phyloP scores from a whole-genome alignment of 768 basidiomycete species.

The Trametes cingulata region DNA sequence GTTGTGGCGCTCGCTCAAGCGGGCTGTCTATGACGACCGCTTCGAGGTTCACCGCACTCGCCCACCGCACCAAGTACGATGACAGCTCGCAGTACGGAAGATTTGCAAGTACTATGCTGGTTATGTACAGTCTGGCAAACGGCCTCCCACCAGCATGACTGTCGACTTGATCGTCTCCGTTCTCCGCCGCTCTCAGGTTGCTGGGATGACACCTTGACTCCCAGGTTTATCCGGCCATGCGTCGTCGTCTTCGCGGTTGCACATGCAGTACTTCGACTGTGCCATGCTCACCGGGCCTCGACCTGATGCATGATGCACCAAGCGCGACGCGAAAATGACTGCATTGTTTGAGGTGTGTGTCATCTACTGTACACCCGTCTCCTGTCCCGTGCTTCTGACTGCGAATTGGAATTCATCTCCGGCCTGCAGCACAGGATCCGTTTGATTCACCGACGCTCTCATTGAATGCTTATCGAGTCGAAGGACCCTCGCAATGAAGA shows the following conservation, averaged over 20 bases:
- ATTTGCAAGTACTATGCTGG: neutral
- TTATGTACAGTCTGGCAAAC: neutral
- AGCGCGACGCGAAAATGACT: no score
- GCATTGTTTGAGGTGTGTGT: no score
- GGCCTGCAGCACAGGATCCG: no score
- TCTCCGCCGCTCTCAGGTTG: conserved; percentile 8
- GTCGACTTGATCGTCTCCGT: conserved; percentile 12
- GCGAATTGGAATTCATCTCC: no score
- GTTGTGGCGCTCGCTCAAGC: neutral
- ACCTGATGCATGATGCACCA: no score
- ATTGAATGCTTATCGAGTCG: no score
- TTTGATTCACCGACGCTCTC: no score
- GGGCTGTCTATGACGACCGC: neutral
- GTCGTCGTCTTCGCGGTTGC: neutral
- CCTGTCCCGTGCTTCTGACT: no score
- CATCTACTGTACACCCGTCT: no score
- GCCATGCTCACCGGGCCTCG: no score
- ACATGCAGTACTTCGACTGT: no score
- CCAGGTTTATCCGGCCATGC: neutral
- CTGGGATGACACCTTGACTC: neutral
- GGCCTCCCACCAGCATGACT: neutral
- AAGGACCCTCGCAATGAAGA: no score
- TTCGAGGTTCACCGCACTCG: neutral
- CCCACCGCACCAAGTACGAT: neutral
- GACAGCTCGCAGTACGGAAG: neutral